A percentile compares a stretch with the other conserved stretches of the same genome.
phyloP scores from a whole-genome alignment of 345 rosid genomes.

The Cardamine chenopodiifolia region DNA sequence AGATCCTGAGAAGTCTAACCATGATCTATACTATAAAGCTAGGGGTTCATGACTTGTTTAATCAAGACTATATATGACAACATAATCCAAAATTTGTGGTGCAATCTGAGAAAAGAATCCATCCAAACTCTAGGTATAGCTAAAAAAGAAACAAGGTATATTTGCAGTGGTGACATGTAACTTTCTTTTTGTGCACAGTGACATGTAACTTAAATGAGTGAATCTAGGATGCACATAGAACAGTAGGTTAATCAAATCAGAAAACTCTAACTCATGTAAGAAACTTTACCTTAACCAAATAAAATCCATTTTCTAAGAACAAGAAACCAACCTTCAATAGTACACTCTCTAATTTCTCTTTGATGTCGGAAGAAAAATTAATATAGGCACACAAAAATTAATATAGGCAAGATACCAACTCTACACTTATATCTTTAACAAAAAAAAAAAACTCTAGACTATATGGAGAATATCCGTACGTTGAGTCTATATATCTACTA shows the following conservation, averaged over 20 bases:
- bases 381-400: constrained; percentile 1
- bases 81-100: neutral
- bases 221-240: constrained; percentile 6
- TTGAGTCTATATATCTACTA: neutral
- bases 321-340: constrained; percentile 32
- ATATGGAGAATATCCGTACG: constrained; percentile 17
- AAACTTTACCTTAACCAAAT: neutral
- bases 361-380: neutral
- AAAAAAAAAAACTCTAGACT: constrained; percentile 1
- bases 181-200: too few species aligned
- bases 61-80: neutral
- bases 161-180: constrained; percentile 7
- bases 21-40: neutral
- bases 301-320: constrained; percentile 27
- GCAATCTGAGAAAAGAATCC: neutral
- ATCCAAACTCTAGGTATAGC: neutral
- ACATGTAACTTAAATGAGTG: constrained; percentile 1
- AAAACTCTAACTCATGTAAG: constrained; percentile 10
- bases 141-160: neutral
- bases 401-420: too few species aligned
- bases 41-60: neutral
- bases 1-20: neutral
- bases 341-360: constrained; percentile 11
- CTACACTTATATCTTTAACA: too few species aligned
- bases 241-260: constrained; percentile 10